phyloP scores from a whole-genome alignment of 192 early-diverging fungal genomes.

The Umbelopsis sp. region DNA sequence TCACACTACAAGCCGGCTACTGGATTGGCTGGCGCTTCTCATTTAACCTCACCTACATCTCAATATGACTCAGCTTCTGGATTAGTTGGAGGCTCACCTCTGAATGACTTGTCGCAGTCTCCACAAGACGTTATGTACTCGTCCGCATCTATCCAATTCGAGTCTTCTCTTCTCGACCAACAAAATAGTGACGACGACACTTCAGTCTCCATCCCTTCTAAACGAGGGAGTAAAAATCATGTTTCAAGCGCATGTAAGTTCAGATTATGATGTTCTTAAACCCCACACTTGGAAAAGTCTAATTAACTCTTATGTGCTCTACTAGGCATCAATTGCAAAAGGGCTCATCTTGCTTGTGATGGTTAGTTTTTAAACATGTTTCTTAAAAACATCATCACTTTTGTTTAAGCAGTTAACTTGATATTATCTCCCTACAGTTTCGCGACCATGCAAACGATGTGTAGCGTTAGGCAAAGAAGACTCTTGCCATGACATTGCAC shows the following conservation, averaged over 20 bases:
- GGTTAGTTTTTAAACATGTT: constrained; percentile 47
- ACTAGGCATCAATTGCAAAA: constrained; percentile 77
- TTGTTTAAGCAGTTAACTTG: constrained; percentile 14
- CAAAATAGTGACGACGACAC: background rate
- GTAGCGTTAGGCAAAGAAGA: constrained; percentile 71
- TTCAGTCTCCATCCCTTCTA: constrained; percentile 29
- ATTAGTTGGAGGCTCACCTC: background rate
- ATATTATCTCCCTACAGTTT: constrained; percentile 43
- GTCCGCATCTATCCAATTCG: background rate
- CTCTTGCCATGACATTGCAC: constrained; percentile 85
- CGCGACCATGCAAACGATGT: constrained; percentile 82
- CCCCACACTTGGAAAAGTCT: background rate
- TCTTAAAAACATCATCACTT: background rate
- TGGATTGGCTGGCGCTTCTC: background rate
- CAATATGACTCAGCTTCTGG: background rate
- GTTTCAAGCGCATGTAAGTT: constrained; percentile 82
- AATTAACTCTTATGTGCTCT: background rate
- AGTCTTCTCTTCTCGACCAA: background rate
- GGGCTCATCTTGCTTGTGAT: constrained; percentile 88
- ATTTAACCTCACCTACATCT: background rate
- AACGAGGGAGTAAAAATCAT: constrained; percentile 65
- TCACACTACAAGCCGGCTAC: background rate
- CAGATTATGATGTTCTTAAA: background rate
- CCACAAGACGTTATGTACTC: constrained; percentile 3
- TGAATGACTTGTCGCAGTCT: background rate